Percentiles rank a stretch among this genome's conserved stretches.
These are phyloP conservation scores for Curvularia sp. DNA, from an alignment of 2,329 filamentous ascomycete genomes.

Conservation along the genomic window DNA sequence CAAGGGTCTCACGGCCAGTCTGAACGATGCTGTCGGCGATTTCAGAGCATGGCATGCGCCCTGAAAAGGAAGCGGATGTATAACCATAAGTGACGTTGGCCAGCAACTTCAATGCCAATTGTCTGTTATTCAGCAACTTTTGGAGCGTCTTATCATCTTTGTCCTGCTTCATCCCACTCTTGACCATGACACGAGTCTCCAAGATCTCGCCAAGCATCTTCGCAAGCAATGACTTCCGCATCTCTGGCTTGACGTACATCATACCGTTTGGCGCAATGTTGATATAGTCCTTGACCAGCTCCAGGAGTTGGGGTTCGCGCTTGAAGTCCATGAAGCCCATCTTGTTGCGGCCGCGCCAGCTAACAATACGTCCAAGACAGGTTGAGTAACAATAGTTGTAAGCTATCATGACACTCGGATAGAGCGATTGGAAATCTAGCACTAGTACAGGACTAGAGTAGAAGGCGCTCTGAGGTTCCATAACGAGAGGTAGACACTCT, in stretches of 20 bases:
- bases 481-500: slow-evolving; percentile 92
- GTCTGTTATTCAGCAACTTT: slow-evolving; percentile 87
- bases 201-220: slow-evolving; percentile 97
- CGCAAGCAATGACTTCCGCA: slow-evolving; percentile 88
- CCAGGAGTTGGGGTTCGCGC: slow-evolving; percentile 75
- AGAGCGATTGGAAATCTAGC: slow-evolving; percentile 93
- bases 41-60: slow-evolving; percentile 96
- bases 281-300: slow-evolving; percentile 81
- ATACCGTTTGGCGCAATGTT: slow-evolving; percentile 96
- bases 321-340: slow-evolving; percentile 93
- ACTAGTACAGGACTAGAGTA: slow-evolving; percentile 90
- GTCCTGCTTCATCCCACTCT: slow-evolving; percentile 93
- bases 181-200: slow-evolving; percentile 97
- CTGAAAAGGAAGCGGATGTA: slow-evolving; percentile 94
- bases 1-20: slow-evolving; percentile 90
- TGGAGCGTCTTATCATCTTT: slow-evolving; percentile 87
- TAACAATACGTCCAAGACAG: slow-evolving; percentile 82
- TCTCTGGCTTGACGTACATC: slow-evolving; percentile 86
- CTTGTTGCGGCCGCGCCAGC: slow-evolving; percentile 91
- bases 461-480: slow-evolving; percentile 96
- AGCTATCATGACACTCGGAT: slow-evolving; percentile 97
- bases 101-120: slow-evolving; percentile 91
- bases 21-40: slow-evolving; percentile 99
- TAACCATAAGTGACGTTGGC: slow-evolving; percentile 99
- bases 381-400: slow-evolving; percentile 99